Evolutionary conservation across 1,284 basidiomycete species (phyloP).

Genomic region (Rhodotorula sp.): DNA sequence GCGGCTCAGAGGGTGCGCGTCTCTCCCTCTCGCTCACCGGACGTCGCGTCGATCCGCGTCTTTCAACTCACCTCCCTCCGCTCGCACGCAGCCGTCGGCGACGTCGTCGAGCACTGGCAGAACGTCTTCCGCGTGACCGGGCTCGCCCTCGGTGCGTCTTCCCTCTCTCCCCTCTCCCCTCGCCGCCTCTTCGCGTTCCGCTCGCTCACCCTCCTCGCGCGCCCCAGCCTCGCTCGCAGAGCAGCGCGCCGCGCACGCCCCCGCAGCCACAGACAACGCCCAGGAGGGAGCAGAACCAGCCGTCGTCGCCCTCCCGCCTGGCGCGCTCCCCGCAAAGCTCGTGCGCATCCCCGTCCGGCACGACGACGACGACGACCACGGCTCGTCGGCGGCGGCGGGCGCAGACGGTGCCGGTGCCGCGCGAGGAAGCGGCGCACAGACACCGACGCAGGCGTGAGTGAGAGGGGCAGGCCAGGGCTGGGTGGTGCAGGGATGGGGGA

Average conservation of each 20-base stretch:
- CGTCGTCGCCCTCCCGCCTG: slow-evolving; percentile 11
- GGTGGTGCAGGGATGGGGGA: too few relatives aligned
- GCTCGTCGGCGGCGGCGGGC: not conserved
- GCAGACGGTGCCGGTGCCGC: too few relatives aligned
- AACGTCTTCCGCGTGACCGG: slow-evolving; percentile 44
- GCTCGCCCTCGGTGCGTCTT: slow-evolving; percentile 41
- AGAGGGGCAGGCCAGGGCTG: too few relatives aligned
- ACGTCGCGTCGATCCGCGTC: not conserved
- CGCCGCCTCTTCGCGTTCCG: not conserved
- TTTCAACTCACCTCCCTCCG: not conserved
- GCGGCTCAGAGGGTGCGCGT: slow-evolving; percentile 38
- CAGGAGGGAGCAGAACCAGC: not conserved
- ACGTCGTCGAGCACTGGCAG: slow-evolving; percentile 46
- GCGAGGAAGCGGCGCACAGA: not conserved
- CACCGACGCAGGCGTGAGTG: not conserved
- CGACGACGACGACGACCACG: not conserved
- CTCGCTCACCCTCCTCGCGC: not conserved
- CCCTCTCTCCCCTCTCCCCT: not conserved
- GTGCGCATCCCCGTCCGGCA: slow-evolving; percentile 34
- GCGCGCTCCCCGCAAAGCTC: slow-evolving; percentile 27
- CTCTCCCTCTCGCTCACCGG: not conserved
- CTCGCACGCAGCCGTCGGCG: slow-evolving; percentile 36
- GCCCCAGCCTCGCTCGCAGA: slow-evolving; percentile 1
- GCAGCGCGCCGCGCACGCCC: slow-evolving; percentile 8
- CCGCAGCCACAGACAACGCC: not conserved